A percentile compares a stretch with the other conserved stretches of the same genome.
These are phyloP conservation scores for Aspergillus spinulosporus DNA, from an alignment of 2,329 filamentous ascomycete species.

Conservation along the genomic window DNA sequence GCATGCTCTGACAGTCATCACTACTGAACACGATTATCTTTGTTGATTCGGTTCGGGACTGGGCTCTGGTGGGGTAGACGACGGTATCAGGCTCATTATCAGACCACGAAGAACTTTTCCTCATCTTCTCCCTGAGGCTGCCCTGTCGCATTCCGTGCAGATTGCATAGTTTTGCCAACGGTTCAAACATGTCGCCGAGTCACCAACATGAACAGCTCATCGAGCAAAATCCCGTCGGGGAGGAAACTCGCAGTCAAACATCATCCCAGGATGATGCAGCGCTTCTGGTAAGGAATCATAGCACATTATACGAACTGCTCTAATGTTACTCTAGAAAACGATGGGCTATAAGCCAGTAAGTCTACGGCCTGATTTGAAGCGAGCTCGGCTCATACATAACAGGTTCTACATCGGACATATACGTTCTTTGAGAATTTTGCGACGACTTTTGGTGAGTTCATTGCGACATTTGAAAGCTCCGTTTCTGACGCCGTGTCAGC, in stretches of 20 bases:
- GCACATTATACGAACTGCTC: background rate
- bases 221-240: slow-evolving; percentile 27
- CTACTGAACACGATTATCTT: slow-evolving; percentile 5
- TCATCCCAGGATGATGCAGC: slow-evolving; percentile 39
- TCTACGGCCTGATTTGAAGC: slow-evolving; percentile 9
- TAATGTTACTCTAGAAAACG: slow-evolving; percentile 42
- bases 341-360: slow-evolving; percentile 58
- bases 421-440: slow-evolving; percentile 61
- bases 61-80: slow-evolving; percentile 13
- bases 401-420: slow-evolving; percentile 60
- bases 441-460: slow-evolving; percentile 56
- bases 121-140: background rate
- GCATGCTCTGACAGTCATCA: slow-evolving; percentile 5
- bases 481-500: slow-evolving; percentile 42
- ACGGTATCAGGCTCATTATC: slow-evolving; percentile 18
- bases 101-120: slow-evolving; percentile 11
- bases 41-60: slow-evolving; percentile 14
- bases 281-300: slow-evolving; percentile 33
- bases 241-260: slow-evolving; percentile 28
- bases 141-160: background rate
- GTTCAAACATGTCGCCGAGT: slow-evolving; percentile 17
- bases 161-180: background rate
- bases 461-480: slow-evolving; percentile 39
- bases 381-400: slow-evolving; percentile 16
- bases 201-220: slow-evolving; percentile 25